Evolutionary conservation across 2,329 filamentous ascomycete genomes (phyloP).

Genomic region (Monilinia polystroma): DNA sequence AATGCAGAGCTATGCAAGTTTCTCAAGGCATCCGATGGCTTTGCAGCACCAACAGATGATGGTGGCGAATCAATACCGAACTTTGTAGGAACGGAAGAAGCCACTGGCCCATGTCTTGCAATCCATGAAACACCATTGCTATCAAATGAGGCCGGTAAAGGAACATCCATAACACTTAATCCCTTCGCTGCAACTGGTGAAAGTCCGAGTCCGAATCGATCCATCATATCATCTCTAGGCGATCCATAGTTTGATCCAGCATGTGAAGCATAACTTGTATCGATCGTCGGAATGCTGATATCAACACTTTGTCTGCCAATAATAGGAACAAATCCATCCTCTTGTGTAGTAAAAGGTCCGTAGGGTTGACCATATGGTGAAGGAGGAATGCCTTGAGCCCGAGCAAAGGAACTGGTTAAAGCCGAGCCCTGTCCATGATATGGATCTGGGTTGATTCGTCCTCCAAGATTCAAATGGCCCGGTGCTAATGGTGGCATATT

Average conservation of each 20-base stretch:
- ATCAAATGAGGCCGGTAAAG: conserved; percentile 91
- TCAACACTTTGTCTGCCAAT: conserved; percentile 50
- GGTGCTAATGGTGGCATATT: conserved; percentile 50
- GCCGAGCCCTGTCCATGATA: conserved; percentile 68
- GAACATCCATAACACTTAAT: conserved; percentile 89
- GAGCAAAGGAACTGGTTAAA: conserved; percentile 71
- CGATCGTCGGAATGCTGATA: conserved; percentile 49
- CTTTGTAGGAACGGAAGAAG: conserved; percentile 87
- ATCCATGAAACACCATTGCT: conserved; percentile 93
- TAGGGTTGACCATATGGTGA: conserved; percentile 43
- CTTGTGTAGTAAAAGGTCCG: conserved; percentile 51
- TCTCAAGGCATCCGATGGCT: conserved; percentile 64
- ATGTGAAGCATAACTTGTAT: conserved; percentile 53
- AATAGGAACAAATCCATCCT: conserved; percentile 51
- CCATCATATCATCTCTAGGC: conserved; percentile 63
- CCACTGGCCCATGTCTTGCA: conserved; percentile 84
- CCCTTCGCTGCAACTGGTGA: conserved; percentile 71
- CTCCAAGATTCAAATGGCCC: conserved; percentile 59
- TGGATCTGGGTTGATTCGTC: conserved; percentile 65
- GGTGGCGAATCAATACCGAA: conserved; percentile 87
- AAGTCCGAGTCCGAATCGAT: conserved; percentile 66
- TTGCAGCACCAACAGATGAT: conserved; percentile 64
- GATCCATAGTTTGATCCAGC: conserved; percentile 71
- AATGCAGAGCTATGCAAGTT: conserved; percentile 66
- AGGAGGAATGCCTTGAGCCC: conserved; percentile 50